Evolutionary conservation across 768 basidiomycete genomes (phyloP), one percentile per base, ranked within the genome.

Genomic region (Trametes maxima): DNA sequence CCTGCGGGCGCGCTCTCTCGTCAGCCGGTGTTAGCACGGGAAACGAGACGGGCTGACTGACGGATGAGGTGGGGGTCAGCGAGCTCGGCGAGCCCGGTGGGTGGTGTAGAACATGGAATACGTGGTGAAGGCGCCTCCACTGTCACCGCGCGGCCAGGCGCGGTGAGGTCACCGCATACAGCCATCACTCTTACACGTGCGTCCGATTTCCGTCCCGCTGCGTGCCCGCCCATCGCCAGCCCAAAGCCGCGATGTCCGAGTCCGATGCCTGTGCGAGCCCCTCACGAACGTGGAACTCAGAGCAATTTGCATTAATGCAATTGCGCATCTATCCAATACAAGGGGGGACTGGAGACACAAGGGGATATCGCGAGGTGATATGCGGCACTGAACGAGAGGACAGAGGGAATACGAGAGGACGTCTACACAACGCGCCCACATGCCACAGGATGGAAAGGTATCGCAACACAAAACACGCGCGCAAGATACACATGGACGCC

Each of bases 141-240:
- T 49, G 17, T 17, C 33, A 13, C 47, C 37, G 19, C 37, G 51
- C n/a, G n/a, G n/a, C 51, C 19, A 53, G 47, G 53, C 62, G 62
- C 58, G 54, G 62, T 64, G 62, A 64, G 54, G 54, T 64, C 62
- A 64, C 62, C 49, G 57, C 62, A 64, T 59, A 64, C 47, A 54
- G 62, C 60, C 50, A 53, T 57, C 60, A 51, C 54, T 11, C 42
- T 40, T 12, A 49, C 57, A 64, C 62, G 62, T 59, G 58, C 62
- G 62, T 55, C 25, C 54, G 22, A 43, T 33, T 33, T 33, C 28
- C 28, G 28, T 33, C 28, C 28, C 28, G 28, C 28, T 42, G 40
- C 40, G 12, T 42, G 40, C 3, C 40, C 14, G 40, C 40, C 40
- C 40, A 42, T 3, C 28, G 4, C 28, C 3, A 33, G 28, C 4